Percentiles rank a stretch among this genome's conserved stretches.
These are phyloP conservation scores for Ramaria sp. DNA, from an alignment of 768 basidiomycete genomes.

Conservation along the genomic window DNA sequence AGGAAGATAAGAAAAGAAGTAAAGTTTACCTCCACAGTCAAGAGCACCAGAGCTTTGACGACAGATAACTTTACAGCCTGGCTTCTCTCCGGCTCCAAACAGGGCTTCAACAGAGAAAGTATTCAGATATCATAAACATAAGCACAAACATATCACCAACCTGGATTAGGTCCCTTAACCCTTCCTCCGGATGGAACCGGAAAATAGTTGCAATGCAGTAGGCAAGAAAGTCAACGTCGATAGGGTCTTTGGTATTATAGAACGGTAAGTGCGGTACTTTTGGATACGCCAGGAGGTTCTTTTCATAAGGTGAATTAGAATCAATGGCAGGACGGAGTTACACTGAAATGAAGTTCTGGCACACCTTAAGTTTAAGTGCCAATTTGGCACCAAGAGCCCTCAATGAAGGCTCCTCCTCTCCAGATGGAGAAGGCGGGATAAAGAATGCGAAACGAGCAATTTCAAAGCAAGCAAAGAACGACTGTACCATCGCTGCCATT, in stretches of 20 bases:
- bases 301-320: not conserved
- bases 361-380: not conserved
- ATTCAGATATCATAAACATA: not conserved
- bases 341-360: too few relatives aligned
- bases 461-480: not conserved
- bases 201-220: slow-evolving; percentile 7
- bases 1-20: not conserved
- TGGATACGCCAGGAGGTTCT: not conserved
- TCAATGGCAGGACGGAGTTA: not conserved
- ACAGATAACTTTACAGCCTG: slow-evolving; percentile 4
- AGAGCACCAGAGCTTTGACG: slow-evolving; percentile 4
- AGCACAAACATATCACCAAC: not conserved
- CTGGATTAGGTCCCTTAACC: not conserved
- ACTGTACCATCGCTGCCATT: not conserved
- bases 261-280: not conserved
- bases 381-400: not conserved
- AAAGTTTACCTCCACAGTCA: slow-evolving; percentile 3
- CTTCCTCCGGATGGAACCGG: not conserved
- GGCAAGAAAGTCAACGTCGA: slow-evolving; percentile 5
- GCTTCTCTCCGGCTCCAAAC: slow-evolving; percentile 5
- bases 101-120: not conserved
- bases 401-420: not conserved
- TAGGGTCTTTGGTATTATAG: not conserved
- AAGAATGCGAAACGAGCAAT: not conserved
- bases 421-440: not conserved